Evolutionary conservation across 495 filamentous ascomycete species (phyloP), one percentile per base, ranked within the genome.

Genomic region (Penicillium parvum): DNA sequence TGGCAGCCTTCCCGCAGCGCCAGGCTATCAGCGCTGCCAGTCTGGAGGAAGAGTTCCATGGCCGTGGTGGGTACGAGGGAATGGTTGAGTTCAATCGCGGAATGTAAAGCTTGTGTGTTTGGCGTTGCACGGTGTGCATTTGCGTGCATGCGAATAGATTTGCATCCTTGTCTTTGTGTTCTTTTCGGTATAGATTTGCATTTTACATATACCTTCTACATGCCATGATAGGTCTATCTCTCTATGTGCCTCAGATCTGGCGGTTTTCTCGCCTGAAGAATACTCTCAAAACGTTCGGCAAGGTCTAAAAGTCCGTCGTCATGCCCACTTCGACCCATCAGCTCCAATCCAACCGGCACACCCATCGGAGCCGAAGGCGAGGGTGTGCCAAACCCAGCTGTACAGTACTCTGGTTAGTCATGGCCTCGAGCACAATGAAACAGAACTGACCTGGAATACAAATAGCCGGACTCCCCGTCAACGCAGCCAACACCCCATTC

Each of bases 71-170:
- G 0, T 68, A 81, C 33, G 74, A 71, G 14, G 88, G 83, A 0
- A 69, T 84, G 76, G 86, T 96, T 7, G 87, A 86, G 56, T 96
- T 96, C 57, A 96, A 96, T 59, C 75, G 90, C 43, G 90, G 90
- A 2, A 92, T 96, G 53, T 94, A 72, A 66, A 33, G 16, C 15
- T 14, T 47, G 37, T 40, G 29, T 8, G 18, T 17, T 40, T 34
- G 37, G 37, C 34, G 32, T 54, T 35, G 18, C 28, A 39, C 26
- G 30, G 30, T 26, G 21, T 50, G 18, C 36, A 49, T 45, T 34
- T 44, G 7, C 35, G 20, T 43, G 12, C 12, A 12, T 41, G 27
- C 30, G 20, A 10, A 51, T 40, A 40, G 26, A 44, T 28, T 35
- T 32, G 21, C 19, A 32, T 32, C 15, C 30, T 16, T 29, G 21